Conservation (phyloP, 2,329 filamentous ascomycete species). For the Pseudodiploospora longispora region DNA sequence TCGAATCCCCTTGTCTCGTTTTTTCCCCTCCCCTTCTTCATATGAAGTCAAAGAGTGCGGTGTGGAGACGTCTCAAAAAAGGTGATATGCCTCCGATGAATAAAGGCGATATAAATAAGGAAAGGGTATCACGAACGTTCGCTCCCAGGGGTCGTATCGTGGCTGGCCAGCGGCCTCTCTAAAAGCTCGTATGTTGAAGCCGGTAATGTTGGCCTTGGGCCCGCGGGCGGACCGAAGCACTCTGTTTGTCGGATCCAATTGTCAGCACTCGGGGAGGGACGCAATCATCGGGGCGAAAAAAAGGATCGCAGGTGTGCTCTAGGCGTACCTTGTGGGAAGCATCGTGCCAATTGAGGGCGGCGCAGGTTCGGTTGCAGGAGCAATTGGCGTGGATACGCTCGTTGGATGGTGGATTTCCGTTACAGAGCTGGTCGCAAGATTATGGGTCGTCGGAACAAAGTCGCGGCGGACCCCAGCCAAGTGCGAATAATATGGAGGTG, state of each 20-base stretch:
- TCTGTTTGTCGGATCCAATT: constrained; percentile 17
- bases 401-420: constrained; percentile 1
- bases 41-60: too few relatives aligned
- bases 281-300: neutral
- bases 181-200: constrained; percentile 81
- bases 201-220: constrained; percentile 70
- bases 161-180: constrained; percentile 59
- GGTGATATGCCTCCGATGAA: too few relatives aligned
- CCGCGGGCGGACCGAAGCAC: constrained; percentile 44
- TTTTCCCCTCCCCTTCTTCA: too few relatives aligned
- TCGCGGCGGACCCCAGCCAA: constrained; percentile 7
- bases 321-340: constrained; percentile 31
- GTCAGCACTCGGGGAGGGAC: constrained; percentile 9
- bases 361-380: too few relatives aligned
- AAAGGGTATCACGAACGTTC: constrained; percentile 40
- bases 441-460: constrained; percentile 15
- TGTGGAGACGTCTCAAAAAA: too few relatives aligned
- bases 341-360: constrained; percentile 20
- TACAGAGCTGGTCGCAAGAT: neutral
- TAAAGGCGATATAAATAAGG: neutral
- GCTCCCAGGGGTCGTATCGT: constrained; percentile 59
- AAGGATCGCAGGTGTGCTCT: neutral
- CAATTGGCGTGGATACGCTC: neutral
- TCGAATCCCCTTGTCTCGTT: neutral
- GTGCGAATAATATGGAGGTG: neutral